Conservation (phyloP, 495 filamentous ascomycete species). For the Sabuloglossum arenarium region DNA sequence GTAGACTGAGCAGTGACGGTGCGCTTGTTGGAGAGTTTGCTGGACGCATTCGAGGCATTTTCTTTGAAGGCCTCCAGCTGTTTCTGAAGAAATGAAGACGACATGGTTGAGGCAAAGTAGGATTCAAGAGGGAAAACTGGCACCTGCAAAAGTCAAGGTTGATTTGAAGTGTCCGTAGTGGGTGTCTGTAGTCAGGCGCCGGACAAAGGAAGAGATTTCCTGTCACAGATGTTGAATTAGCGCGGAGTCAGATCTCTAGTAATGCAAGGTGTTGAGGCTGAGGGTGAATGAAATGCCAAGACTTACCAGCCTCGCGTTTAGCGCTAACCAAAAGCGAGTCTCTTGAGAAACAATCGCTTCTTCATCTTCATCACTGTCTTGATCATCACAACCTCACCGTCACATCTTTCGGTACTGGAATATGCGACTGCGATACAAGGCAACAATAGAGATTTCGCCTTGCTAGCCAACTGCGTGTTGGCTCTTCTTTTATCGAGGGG, state of each 20-base stretch:
- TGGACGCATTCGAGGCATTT: constrained; percentile 24
- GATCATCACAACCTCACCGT: background rate
- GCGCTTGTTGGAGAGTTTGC: constrained; percentile 27
- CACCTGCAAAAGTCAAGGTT: no score
- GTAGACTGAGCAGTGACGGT: constrained; percentile 16
- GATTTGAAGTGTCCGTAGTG: no score
- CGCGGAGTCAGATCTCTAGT: no score
- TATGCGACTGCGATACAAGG: background rate
- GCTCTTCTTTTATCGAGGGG: background rate
- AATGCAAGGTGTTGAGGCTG: no score
- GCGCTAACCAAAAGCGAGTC: background rate
- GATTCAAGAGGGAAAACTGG: background rate
- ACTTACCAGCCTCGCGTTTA: background rate
- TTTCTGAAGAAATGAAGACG: constrained; percentile 24
- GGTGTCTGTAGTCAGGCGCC: no score
- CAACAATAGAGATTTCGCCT: background rate
- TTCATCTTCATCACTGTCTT: background rate
- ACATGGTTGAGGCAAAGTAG: constrained; percentile 17
- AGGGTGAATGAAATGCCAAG: background rate
- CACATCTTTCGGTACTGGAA: background rate
- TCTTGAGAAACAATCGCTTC: background rate
- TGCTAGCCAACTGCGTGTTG: background rate
- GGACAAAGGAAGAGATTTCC: background rate
- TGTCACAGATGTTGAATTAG: background rate
- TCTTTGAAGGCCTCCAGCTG: constrained; percentile 26